These are phyloP conservation scores for Pichia phayaonensis DNA, from an alignment of 805 yeast species.

Conservation along the genomic window DNA sequence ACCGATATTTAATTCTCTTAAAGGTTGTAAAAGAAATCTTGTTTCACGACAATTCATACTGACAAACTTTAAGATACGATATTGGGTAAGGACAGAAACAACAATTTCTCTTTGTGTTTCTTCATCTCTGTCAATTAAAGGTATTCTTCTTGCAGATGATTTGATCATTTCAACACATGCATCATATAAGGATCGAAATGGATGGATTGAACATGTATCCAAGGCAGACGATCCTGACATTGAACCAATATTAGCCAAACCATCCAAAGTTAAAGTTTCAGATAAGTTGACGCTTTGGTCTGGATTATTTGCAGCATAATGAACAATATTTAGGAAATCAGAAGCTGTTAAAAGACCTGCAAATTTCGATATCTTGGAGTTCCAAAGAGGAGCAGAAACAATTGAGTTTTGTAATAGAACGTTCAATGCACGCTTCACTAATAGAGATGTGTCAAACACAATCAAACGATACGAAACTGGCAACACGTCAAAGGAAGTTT, in stretches of 20 bases:
- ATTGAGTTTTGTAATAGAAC: conserved; percentile 87
- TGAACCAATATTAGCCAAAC: conserved; percentile 76
- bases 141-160: conserved; percentile 85
- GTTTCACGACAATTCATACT: conserved; percentile 95
- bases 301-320: conserved; percentile 74
- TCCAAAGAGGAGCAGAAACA: conserved; percentile 97
- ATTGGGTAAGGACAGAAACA: conserved; percentile 91
- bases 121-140: conserved; percentile 89
- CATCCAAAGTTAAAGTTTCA: conserved; percentile 77
- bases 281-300: conserved; percentile 75
- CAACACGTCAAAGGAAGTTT: conserved; percentile 91
- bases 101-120: conserved; percentile 90
- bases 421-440: conserved; percentile 85
- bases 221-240: conserved; percentile 75
- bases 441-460: conserved; percentile 84
- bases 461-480: conserved; percentile 92
- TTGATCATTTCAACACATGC: conserved; percentile 90
- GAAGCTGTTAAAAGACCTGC: conserved; percentile 90
- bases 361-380: conserved; percentile 77
- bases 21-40: conserved; percentile 67
- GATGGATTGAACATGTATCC: conserved; percentile 84
- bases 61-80: conserved; percentile 90
- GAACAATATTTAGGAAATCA: conserved; percentile 91
- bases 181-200: conserved; percentile 80
- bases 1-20: conserved; percentile 62